These are phyloP conservation scores for Halteria grandinella DNA, from an alignment of 73 alveolate genomes.

Conservation along the genomic window DNA sequence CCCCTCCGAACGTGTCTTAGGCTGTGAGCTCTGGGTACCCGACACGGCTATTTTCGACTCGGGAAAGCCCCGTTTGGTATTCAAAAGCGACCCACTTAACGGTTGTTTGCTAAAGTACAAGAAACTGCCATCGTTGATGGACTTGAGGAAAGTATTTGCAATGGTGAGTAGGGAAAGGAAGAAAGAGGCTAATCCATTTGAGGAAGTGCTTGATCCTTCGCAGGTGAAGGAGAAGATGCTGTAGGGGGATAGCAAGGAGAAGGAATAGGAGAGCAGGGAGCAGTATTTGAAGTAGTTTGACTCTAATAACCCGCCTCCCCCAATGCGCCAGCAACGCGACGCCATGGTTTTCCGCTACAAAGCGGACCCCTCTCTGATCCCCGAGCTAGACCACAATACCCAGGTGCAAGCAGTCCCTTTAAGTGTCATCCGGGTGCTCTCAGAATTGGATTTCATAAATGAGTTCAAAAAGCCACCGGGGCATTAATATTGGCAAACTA, in stretches of 20 bases:
- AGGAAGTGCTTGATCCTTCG: background rate
- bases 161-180: conserved; percentile 35
- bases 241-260: background rate
- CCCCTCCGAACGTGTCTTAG: conserved; percentile 23
- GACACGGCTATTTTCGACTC: conserved; percentile 47
- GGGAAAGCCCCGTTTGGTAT: conserved; percentile 18
- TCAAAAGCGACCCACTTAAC: conserved; percentile 29
- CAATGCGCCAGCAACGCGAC: no score
- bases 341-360: no score
- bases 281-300: no score
- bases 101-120: conserved; percentile 28
- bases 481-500: conserved; percentile 28
- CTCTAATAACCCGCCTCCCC: no score
- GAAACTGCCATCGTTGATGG: background rate
- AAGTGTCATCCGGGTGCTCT: conserved; percentile 37
- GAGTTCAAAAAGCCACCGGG: conserved; percentile 54
- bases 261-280: background rate
- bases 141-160: conserved; percentile 12
- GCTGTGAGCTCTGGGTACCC: conserved; percentile 56
- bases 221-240: background rate
- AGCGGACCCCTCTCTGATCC: background rate
- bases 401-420: background rate
- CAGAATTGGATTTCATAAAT: conserved; percentile 52
- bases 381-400: conserved; percentile 1
- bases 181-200: conserved; percentile 40